A percentile compares a stretch with the other conserved stretches of the same genome.
These are phyloP conservation scores for Saprolegnia diclina DNA, from an alignment of 352 stramenopile species.

Conservation along the genomic window DNA sequence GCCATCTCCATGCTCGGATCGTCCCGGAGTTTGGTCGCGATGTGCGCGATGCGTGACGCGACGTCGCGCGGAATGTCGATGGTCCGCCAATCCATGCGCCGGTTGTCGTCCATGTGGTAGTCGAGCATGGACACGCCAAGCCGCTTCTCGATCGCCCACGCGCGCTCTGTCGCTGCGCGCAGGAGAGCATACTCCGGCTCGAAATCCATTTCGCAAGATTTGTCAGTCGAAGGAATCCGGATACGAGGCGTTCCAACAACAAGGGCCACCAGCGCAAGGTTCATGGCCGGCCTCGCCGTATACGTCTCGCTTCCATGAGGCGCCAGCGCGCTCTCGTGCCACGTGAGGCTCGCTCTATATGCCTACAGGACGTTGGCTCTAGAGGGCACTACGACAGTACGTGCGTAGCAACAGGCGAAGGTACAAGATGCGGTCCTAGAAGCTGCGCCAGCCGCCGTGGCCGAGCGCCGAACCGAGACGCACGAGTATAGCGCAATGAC, in stretches of 20 bases:
- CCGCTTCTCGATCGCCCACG: slow-evolving; percentile 27
- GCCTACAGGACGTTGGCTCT: too few species aligned
- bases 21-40: not conserved
- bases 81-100: slow-evolving; percentile 2
- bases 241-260: not conserved
- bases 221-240: not conserved
- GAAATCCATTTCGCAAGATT: slow-evolving; percentile 7
- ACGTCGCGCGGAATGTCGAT: slow-evolving; percentile 15
- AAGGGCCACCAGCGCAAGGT: too few species aligned
- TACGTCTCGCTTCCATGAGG: too few species aligned
- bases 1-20: not conserved
- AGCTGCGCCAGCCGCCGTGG: too few species aligned
- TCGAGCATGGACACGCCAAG: not conserved
- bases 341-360: too few species aligned
- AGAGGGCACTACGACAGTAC: too few species aligned
- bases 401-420: too few species aligned
- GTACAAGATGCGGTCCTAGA: too few species aligned
- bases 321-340: too few species aligned
- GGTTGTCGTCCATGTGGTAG: not conserved
- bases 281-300: too few species aligned
- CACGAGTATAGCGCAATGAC: slow-evolving; percentile 1
- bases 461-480: too few species aligned
- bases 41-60: slow-evolving; percentile 10
- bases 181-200: slow-evolving; percentile 23
- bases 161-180: slow-evolving; percentile 12